A percentile compares a stretch with the other conserved stretches of the same genome.
Conservation (phyloP, 2,329 filamentous ascomycete species). For the Xylariomycetidae sp. region DNA sequence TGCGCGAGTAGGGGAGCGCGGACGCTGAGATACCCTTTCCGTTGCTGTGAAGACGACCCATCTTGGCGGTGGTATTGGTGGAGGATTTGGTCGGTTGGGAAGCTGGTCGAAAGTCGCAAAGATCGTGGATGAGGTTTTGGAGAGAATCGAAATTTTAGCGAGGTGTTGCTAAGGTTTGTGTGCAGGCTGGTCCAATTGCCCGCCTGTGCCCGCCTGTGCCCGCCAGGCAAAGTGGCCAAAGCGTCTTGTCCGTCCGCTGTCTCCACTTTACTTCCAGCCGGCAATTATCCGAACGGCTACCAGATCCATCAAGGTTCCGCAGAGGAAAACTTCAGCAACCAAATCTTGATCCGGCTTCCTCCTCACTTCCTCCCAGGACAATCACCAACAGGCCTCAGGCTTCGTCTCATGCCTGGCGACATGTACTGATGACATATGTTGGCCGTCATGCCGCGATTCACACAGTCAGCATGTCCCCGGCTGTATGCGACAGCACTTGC, state of each 20-base stretch:
- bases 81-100: constrained; percentile 9
- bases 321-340: no score
- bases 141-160: constrained; percentile 13
- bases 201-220: no score
- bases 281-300: constrained; percentile 10
- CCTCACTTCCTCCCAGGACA: no score
- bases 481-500: no score
- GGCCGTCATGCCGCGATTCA: no score
- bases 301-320: no score
- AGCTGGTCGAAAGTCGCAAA: constrained; percentile 8
- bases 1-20: constrained; percentile 94
- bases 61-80: constrained; percentile 47
- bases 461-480: no score
- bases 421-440: no score
- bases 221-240: no score
- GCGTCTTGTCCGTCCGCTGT: constrained; percentile 4
- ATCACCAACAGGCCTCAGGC: no score
- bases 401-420: no score
- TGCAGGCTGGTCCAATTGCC: constrained; percentile 12
- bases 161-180: constrained; percentile 16
- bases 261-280: constrained; percentile 3
- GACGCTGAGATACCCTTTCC: constrained; percentile 98
- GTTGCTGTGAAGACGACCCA: constrained; percentile 98
- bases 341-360: no score
- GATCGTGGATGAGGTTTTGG: constrained; percentile 13